Base-by-base conservation (phyloP, 2,329 filamentous ascomycete genomes). In the Hansfordia pulvinata region DNA sequence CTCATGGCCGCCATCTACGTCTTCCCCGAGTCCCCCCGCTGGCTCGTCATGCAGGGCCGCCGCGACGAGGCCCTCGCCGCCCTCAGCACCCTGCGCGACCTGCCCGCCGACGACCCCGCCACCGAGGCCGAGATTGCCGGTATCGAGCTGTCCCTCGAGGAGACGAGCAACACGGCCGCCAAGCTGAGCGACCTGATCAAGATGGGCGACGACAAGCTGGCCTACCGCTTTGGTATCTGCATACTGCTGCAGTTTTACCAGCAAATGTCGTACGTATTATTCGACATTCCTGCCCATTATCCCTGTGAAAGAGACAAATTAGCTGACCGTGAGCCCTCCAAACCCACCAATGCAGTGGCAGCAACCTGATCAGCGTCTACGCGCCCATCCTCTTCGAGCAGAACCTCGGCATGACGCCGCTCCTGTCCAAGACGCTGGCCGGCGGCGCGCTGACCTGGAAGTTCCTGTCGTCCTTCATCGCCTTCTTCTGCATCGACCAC, bases 371-470 rank as follows among this genome's bases (percentile, higher is more conserved):
- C 32, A 60, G 56, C 20, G 58, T 61, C 10, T 66, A 64, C 40
- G 47, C 49, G 7, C 42, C 52, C 11, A 52, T 54, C 31, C 38
- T 56, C 22, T 56, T 56, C 41, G 42, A 54, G 34, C 36, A 50
- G 33, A 59, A 58, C 27, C 51, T 62, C 4, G 49, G 49, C 17
- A 38, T 60, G 32, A 40, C 40, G 28, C 39, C 40, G 10, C 49
- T 56, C 25, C 39, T 44, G 1, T 49, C 56, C 10, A 48, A 50
- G n/a, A 43, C 60, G 25, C 49, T 65, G 6, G 52, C 58, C 6
- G 58, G 49, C 3, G 61, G 58, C 16, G 62, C 62, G 9, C 46
- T 70, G 17, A 69, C 66, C 5, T 71, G 61, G 57, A 69, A 70
- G 40, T 66, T 67, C 38, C 33, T 42, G 9, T 62, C 58, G 17